Base-by-base conservation (phyloP, 192 early-diverging fungal genomes). In the Coemansia sp. region DNA sequence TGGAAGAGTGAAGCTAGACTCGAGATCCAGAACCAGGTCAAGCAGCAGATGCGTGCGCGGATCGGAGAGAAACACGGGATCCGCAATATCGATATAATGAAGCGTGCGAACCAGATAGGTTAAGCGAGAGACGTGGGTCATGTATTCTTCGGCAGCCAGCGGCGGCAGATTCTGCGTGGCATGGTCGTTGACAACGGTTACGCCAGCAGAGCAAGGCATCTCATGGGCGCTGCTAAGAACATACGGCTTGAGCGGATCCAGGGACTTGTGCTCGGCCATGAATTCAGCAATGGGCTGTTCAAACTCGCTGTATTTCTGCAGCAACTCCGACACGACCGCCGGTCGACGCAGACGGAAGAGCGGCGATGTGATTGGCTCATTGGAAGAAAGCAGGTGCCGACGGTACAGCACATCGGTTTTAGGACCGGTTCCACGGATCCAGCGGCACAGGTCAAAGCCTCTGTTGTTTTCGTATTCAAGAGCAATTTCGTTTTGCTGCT, bases 21-120 rank as follows among this genome's bases (percentile, higher is more conserved):
- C 77, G 38, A 80, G 60, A 54, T 75, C 69, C 38, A 80, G 20
- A 2, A 80, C 62, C 63, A 80, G 61, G 33, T 80, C 77, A 10
- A 80, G 58, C n/a, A 80, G 61, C 61, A 71, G 58, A 33, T 74
- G 72, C 20, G 66, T 66, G 28, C 72, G 68, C 0, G 72, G 69
- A 12, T 75, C 60, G 17, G 68, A 63, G 12, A 80, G 72, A 56
- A 71, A 72, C 29, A 56, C 69, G 0, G 72, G 72, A 17, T 80
- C 77, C 8, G 72, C 77, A 30, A 63, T 49, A 12, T 75, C 77
- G 57, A 80, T 68, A 1, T 69, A 62, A 25, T 80, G 77, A 42
- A 80, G 69, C 17, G 66, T 40, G 57, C 77, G 64, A 30, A 71
- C 60, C 61, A 80, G 42, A 16, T 80, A 80, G 2, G 72, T 62